Evolutionary conservation across 2,329 filamentous ascomycete species (phyloP).

Genomic region (Calonectria ilicicola): DNA sequence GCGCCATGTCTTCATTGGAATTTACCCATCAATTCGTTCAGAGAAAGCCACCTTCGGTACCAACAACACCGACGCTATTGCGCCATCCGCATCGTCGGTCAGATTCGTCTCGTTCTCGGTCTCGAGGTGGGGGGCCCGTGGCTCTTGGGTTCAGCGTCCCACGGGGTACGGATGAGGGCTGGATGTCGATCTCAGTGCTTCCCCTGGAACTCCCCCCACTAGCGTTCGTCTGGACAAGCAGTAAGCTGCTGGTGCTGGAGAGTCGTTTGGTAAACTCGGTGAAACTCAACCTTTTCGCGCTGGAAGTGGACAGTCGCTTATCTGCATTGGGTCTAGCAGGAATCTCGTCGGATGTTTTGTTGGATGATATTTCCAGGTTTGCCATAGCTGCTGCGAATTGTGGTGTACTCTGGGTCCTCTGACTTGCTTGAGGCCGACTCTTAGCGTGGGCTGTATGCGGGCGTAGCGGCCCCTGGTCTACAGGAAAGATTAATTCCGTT

Average conservation of each 20-base stretch:
- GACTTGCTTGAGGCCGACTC: conserved; percentile 56
- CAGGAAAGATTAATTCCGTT: conserved; percentile 35
- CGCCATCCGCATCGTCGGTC: conserved; percentile 68
- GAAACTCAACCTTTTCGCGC: conserved; percentile 70
- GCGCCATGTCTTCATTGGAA: not conserved
- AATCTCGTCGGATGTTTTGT: conserved; percentile 49
- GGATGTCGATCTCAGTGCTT: conserved; percentile 59
- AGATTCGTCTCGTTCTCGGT: conserved; percentile 50
- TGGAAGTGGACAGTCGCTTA: conserved; percentile 65
- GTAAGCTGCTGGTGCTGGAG: conserved; percentile 70
- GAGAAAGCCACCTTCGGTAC: conserved; percentile 66
- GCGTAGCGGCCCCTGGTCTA: conserved; percentile 46
- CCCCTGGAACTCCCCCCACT: conserved; percentile 61
- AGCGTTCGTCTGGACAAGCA: conserved; percentile 69
- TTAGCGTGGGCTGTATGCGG: conserved; percentile 68
- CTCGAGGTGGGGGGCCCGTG: conserved; percentile 46
- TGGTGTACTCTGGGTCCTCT: conserved; percentile 62
- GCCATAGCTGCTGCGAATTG: conserved; percentile 52
- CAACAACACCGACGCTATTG: conserved; percentile 66
- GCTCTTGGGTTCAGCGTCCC: conserved; percentile 58
- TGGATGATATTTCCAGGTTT: conserved; percentile 38
- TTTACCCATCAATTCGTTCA: conserved; percentile 46
- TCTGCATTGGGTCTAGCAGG: conserved; percentile 50
- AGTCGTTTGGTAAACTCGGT: conserved; percentile 71
- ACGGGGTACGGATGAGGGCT: conserved; percentile 50